Base-by-base conservation (phyloP, 2,329 filamentous ascomycete genomes). In the Pestalotiopsis sp. region DNA sequence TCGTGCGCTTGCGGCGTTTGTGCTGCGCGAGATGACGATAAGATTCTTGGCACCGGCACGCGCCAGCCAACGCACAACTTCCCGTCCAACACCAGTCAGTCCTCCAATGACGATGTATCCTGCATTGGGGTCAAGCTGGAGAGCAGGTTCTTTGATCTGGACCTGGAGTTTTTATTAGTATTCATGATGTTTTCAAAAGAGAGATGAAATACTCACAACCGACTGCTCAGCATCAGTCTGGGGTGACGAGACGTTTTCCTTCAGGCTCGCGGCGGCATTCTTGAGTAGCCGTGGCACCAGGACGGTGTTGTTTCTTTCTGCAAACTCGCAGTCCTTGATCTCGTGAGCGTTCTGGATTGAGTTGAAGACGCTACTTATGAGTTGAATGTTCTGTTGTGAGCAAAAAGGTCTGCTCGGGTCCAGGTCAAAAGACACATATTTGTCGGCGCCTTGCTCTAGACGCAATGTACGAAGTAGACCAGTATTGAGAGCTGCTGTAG, bases 61-160 rank as follows among this genome's bases (percentile, higher is more conserved):
- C 1, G 66, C 72, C 71, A 75, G 70, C 72, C 71, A 74, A n/a
- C 64, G 65, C 1, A 71, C 59, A n/a, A 74, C 66, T n/a, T 66
- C 67, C 17, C 71, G 64, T 11, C 75, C 76, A 0, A 76, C 65
- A 1, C 76, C 76, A 3, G 76, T 76, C 4, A 77, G 69, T 1
- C 76, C 76, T 48, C 76, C 76, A 1, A 72, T 69, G 35, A 77
- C 70, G 2, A 77, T 44, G 55, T 75, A 76, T 2, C 73, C 71
- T 2, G 70, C 72, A 4, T 70, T 63, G 1, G 70, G 30, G 22
- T 70, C 55, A 20, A 75, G 69, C 2, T 64, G 56, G 6, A 60
- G 64, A 30, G 44, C 58, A 17, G 30, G 11, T 17, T 38, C n/a
- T 14, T 40, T 17, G n/a, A 20, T 38, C 10, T 26, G 7, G 3